Evolutionary conservation across 768 basidiomycete genomes (phyloP), one percentile per base, ranked within the genome.

Genomic region (Lentinula sp.): DNA sequence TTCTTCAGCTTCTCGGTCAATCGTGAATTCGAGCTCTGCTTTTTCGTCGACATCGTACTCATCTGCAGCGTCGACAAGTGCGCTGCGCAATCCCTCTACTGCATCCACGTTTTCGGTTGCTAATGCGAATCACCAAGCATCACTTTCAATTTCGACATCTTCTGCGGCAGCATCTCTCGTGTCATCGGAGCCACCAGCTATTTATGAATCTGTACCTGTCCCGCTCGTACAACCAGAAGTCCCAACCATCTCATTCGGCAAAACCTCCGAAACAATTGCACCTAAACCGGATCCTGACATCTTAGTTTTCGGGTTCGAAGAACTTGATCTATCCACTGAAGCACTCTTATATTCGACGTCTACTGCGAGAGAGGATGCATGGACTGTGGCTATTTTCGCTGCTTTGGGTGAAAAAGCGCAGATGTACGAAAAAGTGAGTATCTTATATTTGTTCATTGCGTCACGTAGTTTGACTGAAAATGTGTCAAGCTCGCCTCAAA

Each of bases 261-360:
- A 51, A 35, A 32, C 32, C 28, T 34, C 32, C 4, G 69, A 68
- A 32, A 46, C 59, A 11, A 64, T 70, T 4, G 70, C 74, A 39
- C 61, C 69, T 4, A 32, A 55, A 21, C 64, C 71, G 7, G 80
- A 83, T 62, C 85, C 88, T 9, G 91, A 93, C 66, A 62, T 93
- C 7, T 70, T 91, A 18, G 85, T 88, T n/a, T 69, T 92, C 2
- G 88, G 84, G 1, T 91, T 93, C 65, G 91, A 93, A 70, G 91
- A 93, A 67, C 73, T 92, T 3, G 91, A 93, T 68, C 76, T 85
- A 2, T 91, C 90, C 0, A 78, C 91, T 0, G 89, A 91, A 70
- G 89, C 91, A 8, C 74, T 93, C 59, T 68, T 95, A 0, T 92
- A 93, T 62, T 78, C 86, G 2, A 80, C 84, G 0, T 83, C 80